phyloP scores from a whole-genome alignment of 2,329 filamentous ascomycete genomes.

The Aspergillus floridensis region DNA sequence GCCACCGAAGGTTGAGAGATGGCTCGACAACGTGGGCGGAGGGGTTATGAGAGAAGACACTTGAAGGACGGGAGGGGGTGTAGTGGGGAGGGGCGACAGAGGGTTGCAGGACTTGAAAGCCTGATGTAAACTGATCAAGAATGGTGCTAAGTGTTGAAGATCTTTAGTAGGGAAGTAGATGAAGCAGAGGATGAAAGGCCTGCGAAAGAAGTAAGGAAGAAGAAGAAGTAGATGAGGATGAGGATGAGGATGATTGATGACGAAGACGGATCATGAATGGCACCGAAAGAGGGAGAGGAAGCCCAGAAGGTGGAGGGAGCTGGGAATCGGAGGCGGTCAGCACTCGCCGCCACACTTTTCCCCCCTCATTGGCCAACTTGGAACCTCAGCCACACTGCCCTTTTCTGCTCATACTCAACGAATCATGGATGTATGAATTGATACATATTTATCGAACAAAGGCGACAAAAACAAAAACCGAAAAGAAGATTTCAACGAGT shows the following conservation, averaged over 20 bases:
- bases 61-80: neutral
- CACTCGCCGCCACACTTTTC: too few relatives aligned
- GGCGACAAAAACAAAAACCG: too few relatives aligned
- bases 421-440: too few relatives aligned
- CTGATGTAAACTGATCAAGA: neutral
- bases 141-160: neutral
- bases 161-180: neutral
- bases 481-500: too few relatives aligned
- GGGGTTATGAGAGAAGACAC: slow-evolving; percentile 11
- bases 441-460: too few relatives aligned
- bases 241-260: slow-evolving; percentile 14
- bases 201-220: slow-evolving; percentile 2
- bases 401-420: too few relatives aligned
- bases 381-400: too few relatives aligned
- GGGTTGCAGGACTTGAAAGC: neutral
- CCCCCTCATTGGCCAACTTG: too few relatives aligned
- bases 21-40: slow-evolving; percentile 17
- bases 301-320: too few relatives aligned
- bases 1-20: slow-evolving; percentile 34
- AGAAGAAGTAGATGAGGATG: slow-evolving; percentile 16
- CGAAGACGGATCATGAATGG: too few relatives aligned
- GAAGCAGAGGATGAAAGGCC: neutral
- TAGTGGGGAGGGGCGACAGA: neutral
- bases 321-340: slow-evolving; percentile 18
- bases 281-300: slow-evolving; percentile 12